Evolutionary conservation across 2,329 filamentous ascomycete genomes (phyloP), one percentile per base, ranked within the genome.

Genomic region (Penicillium palitans): DNA sequence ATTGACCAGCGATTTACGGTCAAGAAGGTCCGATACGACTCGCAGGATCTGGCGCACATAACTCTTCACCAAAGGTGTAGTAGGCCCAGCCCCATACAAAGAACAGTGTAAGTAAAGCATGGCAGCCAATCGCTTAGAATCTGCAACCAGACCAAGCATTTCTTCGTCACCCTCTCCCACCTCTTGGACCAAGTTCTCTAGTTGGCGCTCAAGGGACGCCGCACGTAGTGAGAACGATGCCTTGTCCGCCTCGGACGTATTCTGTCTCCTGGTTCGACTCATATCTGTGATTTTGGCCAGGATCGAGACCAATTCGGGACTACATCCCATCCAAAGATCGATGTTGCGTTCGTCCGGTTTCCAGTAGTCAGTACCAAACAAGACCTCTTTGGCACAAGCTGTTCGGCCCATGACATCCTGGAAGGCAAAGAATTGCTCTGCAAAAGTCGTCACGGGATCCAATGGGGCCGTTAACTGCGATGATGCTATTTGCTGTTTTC

Each of bases 361-460:
- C 80, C 80, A 82, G 57, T 81, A 81, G 50, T 81, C 79, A 31
- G 70, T 72, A 2, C 78, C 79, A 46, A 82, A 82, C 0, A 80
- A 67, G 0, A 79, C 76, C 9, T 77, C 74, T 12, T 80, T 77
- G 3, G 78, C 80, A 52, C 80, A 82, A 0, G 80, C 80, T 0
- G 80, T 82, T 35, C 80, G 74, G 29, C 80, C 80, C 60, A 82
- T 81, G 17, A 81, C 78, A 58, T 82, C 80, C 58, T 82, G 80
- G 15, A 80, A 82, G 4, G 80, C 80, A 55, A 82, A 82, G 60
- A 81, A 82, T 1, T 75, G 72, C 60, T 82, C 80, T 0, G 78
- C 68, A 51, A 75, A 75, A 6, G 75, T 70, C 2, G 67, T 74
- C 0, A 75, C 68, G n/a, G 63, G 67, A 48, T 67, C 68, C 17